phyloP scores from a whole-genome alignment of 2,329 filamentous ascomycete species.

The Pseudohalonectria lignicola region DNA sequence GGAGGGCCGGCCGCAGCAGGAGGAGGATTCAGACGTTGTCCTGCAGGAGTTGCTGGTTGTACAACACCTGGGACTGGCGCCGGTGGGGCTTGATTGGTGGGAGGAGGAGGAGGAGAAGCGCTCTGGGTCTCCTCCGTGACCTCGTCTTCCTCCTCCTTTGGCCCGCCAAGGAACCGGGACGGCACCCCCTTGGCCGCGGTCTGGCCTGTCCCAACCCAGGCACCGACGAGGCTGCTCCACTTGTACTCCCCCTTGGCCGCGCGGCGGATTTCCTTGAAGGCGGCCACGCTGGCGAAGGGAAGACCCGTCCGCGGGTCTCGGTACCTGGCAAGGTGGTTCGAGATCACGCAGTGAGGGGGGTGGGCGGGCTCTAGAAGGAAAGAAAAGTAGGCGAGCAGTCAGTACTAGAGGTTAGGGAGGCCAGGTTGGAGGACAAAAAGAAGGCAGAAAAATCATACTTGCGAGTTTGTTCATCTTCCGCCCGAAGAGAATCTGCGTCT shows the following conservation, averaged over 20 bases:
- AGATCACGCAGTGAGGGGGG: conserved; percentile 64
- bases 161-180: conserved; percentile 49
- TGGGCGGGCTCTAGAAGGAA: conserved; percentile 34
- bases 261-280: conserved; percentile 72
- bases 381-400: conserved; percentile 9
- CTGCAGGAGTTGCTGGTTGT: too few species aligned
- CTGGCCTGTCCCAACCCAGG: conserved; percentile 61
- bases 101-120: not conserved
- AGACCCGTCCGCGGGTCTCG: conserved; percentile 77
- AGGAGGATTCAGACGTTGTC: too few species aligned
- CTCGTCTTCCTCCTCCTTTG: conserved; percentile 13
- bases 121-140: too few species aligned
- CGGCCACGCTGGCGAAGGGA: conserved; percentile 66
- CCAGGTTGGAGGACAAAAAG: not conserved
- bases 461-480: conserved; percentile 46
- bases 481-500: conserved; percentile 48
- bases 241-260: conserved; percentile 63
- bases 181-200: conserved; percentile 68
- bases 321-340: conserved; percentile 69
- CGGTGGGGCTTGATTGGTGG: not conserved
- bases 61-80: not conserved
- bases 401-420: not conserved
- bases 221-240: conserved; percentile 73
- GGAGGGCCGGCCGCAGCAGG: not conserved
- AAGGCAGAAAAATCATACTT: conserved; percentile 26